These are phyloP conservation scores for Blastobotrys niveus DNA, from an alignment of 1,139 yeast species.

Conservation along the genomic window DNA sequence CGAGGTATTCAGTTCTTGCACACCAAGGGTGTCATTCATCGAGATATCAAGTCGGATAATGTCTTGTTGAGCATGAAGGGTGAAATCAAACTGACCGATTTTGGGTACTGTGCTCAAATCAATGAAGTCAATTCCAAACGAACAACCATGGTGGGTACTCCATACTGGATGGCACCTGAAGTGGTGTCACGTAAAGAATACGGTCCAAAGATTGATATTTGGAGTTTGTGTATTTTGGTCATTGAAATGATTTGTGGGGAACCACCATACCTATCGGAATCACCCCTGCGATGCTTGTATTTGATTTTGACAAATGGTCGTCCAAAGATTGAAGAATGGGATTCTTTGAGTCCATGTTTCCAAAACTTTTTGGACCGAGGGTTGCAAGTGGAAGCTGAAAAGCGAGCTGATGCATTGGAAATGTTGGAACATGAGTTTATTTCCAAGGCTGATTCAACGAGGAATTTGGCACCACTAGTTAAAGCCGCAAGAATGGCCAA, in stretches of 20 bases:
- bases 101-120: constrained; percentile 91
- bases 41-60: constrained; percentile 95
- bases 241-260: constrained; percentile 99
- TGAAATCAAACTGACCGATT: constrained; percentile 71
- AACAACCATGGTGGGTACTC: constrained; percentile 99
- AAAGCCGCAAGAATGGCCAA: constrained; percentile 82
- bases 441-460: constrained; percentile 61
- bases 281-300: constrained; percentile 86
- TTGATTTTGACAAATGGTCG: constrained; percentile 95
- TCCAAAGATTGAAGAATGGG: constrained; percentile 87
- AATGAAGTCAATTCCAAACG: constrained; percentile 80
- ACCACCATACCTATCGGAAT: constrained; percentile 94
- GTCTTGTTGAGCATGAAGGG: constrained; percentile 77
- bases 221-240: constrained; percentile 97
- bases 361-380: constrained; percentile 71
- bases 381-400: constrained; percentile 76
- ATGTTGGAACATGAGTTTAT: constrained; percentile 70
- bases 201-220: constrained; percentile 95
- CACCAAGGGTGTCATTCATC: constrained; percentile 88
- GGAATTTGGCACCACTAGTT: constrained; percentile 81
- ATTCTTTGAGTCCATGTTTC: constrained; percentile 60
- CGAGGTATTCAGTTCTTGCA: constrained; percentile 83
- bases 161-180: constrained; percentile 99
- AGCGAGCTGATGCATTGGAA: constrained; percentile 76
- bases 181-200: constrained; percentile 90